Evolutionary conservation across 2,329 filamentous ascomycete genomes (phyloP).

Genomic region (Mycogone perniciosa): DNA sequence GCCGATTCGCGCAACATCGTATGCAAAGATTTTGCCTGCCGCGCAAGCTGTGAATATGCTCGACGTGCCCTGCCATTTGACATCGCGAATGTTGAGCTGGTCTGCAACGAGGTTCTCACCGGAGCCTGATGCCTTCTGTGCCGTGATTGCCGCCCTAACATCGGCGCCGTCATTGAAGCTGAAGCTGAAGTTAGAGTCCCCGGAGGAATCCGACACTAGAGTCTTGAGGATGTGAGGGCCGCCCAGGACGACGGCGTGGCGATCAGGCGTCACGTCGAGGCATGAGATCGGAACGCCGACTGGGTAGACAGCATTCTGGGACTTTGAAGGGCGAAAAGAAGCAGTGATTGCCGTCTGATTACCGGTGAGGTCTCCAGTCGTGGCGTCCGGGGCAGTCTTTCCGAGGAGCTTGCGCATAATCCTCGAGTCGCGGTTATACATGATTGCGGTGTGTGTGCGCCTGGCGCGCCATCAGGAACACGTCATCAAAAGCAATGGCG

Average conservation of each 20-base stretch:
- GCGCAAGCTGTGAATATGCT: conserved; percentile 58
- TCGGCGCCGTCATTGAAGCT: conserved; percentile 51
- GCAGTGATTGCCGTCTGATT: conserved; percentile 29
- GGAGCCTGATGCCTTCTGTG: conserved; percentile 38
- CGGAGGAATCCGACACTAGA: conserved; percentile 45
- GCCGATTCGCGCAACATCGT: conserved; percentile 50
- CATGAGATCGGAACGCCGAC: conserved; percentile 49
- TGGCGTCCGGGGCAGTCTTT: conserved; percentile 43
- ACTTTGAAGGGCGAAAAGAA: conserved; percentile 45
- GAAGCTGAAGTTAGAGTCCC: conserved; percentile 26
- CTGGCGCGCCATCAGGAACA: conserved; percentile 28
- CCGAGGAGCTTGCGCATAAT: conserved; percentile 57
- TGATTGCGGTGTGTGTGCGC: conserved; percentile 26
- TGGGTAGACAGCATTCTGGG: conserved; percentile 49
- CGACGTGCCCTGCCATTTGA: conserved; percentile 50
- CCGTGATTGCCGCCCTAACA: conserved; percentile 48
- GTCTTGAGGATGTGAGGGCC: conserved; percentile 57
- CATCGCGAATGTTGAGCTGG: conserved; percentile 58
- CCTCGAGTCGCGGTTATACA: conserved; percentile 49
- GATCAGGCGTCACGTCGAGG: conserved; percentile 53
- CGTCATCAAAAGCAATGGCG: conserved; percentile 4
- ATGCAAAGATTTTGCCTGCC: conserved; percentile 59
- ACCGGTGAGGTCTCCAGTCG: conserved; percentile 41
- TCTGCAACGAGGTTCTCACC: conserved; percentile 41
- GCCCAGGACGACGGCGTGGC: conserved; percentile 49